A percentile compares a stretch with the other conserved stretches of the same genome.
phyloP scores from a whole-genome alignment of 176 grass and related monocot genomes.

The Paspalum vaginatum region DNA sequence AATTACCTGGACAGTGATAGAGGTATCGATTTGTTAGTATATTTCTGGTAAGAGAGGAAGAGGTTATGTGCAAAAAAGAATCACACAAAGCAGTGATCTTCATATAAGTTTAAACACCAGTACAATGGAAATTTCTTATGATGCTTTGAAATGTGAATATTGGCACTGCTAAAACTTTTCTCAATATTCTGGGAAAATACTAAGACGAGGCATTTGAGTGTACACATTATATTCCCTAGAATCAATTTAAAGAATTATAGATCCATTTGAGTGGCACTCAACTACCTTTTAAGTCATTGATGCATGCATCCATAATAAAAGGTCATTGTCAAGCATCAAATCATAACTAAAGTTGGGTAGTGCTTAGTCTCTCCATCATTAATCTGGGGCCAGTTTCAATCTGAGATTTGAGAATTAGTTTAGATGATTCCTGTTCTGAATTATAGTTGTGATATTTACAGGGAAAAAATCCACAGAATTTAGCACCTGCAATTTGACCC shows the following conservation, averaged over 20 bases:
- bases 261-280: neutral
- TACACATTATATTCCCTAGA: neutral
- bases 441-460: slow-evolving; percentile 18
- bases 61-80: neutral
- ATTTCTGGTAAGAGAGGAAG: neutral
- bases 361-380: neutral
- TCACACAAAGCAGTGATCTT: neutral
- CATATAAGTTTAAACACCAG: slow-evolving; percentile 20
- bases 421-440: neutral
- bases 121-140: neutral
- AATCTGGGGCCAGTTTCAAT: neutral
- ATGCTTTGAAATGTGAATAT: slow-evolving; percentile 12
- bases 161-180: slow-evolving; percentile 5
- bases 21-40: slow-evolving; percentile 7
- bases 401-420: neutral
- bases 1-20: slow-evolving; percentile 65
- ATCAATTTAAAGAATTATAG: slow-evolving; percentile 8
- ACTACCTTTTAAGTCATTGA: slow-evolving; percentile 20
- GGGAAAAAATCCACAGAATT: slow-evolving; percentile 11
- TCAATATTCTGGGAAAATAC: neutral
- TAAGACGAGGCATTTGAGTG: slow-evolving; percentile 7
- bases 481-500: neutral
- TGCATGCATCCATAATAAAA: neutral
- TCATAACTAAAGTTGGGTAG: neutral
- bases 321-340: neutral